Evolutionary conservation across 2,329 filamentous ascomycete genomes (phyloP), one percentile per base, ranked within the genome.

Genomic region (Aciculosporium take): DNA sequence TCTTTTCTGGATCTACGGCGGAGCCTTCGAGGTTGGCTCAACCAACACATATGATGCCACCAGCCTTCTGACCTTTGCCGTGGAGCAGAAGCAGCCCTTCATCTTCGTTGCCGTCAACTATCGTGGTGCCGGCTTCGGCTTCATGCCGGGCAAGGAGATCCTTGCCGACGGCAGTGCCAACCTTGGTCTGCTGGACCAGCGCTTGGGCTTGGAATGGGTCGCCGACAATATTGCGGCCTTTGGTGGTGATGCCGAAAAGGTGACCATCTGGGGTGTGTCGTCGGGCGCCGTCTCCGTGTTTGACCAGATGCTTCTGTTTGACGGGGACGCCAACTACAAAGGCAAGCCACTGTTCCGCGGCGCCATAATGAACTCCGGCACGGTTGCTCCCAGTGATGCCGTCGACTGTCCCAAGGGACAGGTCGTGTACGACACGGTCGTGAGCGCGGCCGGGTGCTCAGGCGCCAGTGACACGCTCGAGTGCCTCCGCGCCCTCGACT

Each of bases 141-240:
- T 43, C 32, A 20, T 34, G 21, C 40, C 34, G 4, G 34, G 30
- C 17, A 42, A 34, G 23, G 27, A 32, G n/a, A 37, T 42, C 10
- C 34, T 33, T 5, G 30, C 29, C 45, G 53, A 84, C 46, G 80
- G 81, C 2, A 70, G 77, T 2, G 60, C 78, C 3, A 89, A 88
- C 53, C 57, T 85, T 3, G 84, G 84, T 3, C 32, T 40, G 3
- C 25, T 42, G 5, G 76, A 80, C 45, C 74, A 79, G 48, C 60
- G 72, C 18, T 55, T 74, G 0, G 74, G 66, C 0, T 56, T 80
- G 13, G 47, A 77, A 45, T 80, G 76, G 76, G 64, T 76, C 0
- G 67, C 69, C n/a, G 68, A 73, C 43, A 77, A 80, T 43, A 77
- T 80, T 37, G 65, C 59, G 1, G 62, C 67, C 1, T 82, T 82